Percentiles rank a stretch among this genome's conserved stretches.
Conservation (phyloP, 495 filamentous ascomycete genomes). For the Penicillium steckii region DNA sequence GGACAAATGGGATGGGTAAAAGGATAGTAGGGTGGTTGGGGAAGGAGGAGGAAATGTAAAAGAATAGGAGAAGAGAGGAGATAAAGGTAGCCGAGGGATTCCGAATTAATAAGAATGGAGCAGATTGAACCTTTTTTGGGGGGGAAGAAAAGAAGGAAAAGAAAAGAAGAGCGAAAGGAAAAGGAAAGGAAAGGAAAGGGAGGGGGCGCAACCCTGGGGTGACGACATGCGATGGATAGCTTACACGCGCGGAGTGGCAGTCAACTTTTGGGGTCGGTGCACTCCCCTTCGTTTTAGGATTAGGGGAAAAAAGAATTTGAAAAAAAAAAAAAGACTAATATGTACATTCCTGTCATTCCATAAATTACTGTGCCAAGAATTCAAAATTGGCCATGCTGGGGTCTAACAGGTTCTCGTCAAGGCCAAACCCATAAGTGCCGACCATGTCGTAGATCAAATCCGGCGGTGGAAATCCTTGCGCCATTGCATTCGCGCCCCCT, state of each 20-base stretch:
- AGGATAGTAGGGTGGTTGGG: conserved; percentile 5
- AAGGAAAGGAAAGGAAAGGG: conserved; percentile 16
- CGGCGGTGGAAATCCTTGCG: conserved; percentile 47
- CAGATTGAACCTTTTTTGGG: conserved; percentile 12
- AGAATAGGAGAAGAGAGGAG: conserved; percentile 4
- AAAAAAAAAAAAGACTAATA: not conserved
- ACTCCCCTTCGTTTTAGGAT: not conserved
- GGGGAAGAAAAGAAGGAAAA: conserved; percentile 20
- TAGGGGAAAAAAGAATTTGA: too few relatives aligned
- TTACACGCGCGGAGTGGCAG: conserved; percentile 17
- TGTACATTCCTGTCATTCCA: not conserved
- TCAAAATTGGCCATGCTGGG: conserved; percentile 49
- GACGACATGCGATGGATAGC: conserved; percentile 30
- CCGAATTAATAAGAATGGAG: conserved; percentile 3
- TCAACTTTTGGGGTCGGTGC: not conserved
- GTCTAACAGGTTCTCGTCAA: conserved; percentile 48
- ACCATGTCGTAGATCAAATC: conserved; percentile 52
- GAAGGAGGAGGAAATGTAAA: not conserved
- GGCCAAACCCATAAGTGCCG: conserved; percentile 47
- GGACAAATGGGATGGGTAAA: conserved; percentile 6
- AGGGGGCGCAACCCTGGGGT: conserved; percentile 22
- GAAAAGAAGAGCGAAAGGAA: conserved; percentile 13
- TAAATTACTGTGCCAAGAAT: conserved; percentile 37
- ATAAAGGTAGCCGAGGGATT: conserved; percentile 3
- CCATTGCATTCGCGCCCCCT: conserved; percentile 47